Conservation (phyloP, 192 early-diverging fungal genomes). For the Coemansia aciculifera region DNA sequence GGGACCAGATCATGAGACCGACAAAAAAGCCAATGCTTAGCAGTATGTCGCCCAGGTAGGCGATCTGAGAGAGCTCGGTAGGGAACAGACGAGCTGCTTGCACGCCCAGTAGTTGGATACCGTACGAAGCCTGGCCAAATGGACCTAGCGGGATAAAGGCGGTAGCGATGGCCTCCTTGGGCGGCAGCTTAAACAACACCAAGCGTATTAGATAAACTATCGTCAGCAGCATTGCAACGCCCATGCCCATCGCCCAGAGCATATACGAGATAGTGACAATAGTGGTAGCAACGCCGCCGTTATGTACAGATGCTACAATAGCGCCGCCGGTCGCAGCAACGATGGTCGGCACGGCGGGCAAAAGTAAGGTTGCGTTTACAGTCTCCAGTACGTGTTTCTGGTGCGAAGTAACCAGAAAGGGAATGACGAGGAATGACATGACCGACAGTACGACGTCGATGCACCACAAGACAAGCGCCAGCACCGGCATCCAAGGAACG, state of each 20-base stretch:
- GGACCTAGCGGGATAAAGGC: slow-evolving; percentile 58
- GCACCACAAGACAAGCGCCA: slow-evolving; percentile 54
- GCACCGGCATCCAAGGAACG: slow-evolving; percentile 33
- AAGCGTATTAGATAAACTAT: slow-evolving; percentile 55
- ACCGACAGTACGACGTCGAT: slow-evolving; percentile 43
- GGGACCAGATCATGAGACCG: slow-evolving; percentile 53
- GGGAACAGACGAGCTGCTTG: slow-evolving; percentile 40
- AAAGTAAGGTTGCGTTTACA: slow-evolving; percentile 50
- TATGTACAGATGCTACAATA: slow-evolving; percentile 23
- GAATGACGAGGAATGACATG: slow-evolving; percentile 35
- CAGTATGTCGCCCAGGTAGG: slow-evolving; percentile 33
- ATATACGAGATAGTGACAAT: slow-evolving; percentile 50
- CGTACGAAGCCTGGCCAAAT: slow-evolving; percentile 56
- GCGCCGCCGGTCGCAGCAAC: slow-evolving; percentile 54
- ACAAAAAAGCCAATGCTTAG: slow-evolving; percentile 29
- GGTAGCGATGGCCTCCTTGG: slow-evolving; percentile 55
- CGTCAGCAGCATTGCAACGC: slow-evolving; percentile 45
- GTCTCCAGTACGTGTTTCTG: slow-evolving; percentile 49
- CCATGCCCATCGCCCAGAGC: slow-evolving; percentile 56
- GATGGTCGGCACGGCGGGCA: slow-evolving; percentile 57
- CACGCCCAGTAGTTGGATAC: slow-evolving; percentile 51
- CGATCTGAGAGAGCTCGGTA: slow-evolving; percentile 22
- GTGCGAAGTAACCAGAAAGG: slow-evolving; percentile 43
- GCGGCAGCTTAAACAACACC: slow-evolving; percentile 52
- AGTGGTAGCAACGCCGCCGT: slow-evolving; percentile 14